phyloP scores from a whole-genome alignment of 2,329 filamentous ascomycete genomes.

The Microascus cirrosus region DNA sequence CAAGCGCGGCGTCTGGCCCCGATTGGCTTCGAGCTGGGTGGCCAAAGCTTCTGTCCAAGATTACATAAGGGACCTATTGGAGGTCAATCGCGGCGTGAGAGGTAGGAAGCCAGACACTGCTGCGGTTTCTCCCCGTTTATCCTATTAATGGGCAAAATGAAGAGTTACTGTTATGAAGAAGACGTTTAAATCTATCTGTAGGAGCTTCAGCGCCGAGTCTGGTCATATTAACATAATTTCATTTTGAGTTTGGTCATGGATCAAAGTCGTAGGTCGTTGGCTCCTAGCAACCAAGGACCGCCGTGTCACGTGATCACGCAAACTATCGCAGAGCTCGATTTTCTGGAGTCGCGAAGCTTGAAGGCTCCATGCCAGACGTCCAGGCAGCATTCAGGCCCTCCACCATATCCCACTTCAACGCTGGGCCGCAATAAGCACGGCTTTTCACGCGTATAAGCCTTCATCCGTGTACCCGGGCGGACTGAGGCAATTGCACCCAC shows the following conservation, averaged over 20 bases:
- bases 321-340: neutral
- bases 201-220: too few relatives aligned
- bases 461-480: neutral
- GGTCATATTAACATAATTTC: neutral
- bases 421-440: neutral
- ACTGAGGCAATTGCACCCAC: neutral
- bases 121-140: too few relatives aligned
- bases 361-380: neutral
- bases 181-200: too few relatives aligned
- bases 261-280: neutral
- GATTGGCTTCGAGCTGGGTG: neutral
- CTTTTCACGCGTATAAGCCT: neutral
- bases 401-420: neutral
- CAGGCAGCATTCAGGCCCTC: neutral
- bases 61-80: neutral
- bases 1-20: neutral
- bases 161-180: too few relatives aligned
- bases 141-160: too few relatives aligned
- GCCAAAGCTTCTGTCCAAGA: constrained; percentile 1
- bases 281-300: neutral
- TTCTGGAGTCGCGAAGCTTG: neutral
- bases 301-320: neutral
- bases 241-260: neutral
- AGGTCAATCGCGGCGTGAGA: neutral
- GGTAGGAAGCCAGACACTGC: neutral